These are phyloP conservation scores for Fraxinus dipetala DNA, from an alignment of 305 asterid genomes.

Conservation along the genomic window DNA sequence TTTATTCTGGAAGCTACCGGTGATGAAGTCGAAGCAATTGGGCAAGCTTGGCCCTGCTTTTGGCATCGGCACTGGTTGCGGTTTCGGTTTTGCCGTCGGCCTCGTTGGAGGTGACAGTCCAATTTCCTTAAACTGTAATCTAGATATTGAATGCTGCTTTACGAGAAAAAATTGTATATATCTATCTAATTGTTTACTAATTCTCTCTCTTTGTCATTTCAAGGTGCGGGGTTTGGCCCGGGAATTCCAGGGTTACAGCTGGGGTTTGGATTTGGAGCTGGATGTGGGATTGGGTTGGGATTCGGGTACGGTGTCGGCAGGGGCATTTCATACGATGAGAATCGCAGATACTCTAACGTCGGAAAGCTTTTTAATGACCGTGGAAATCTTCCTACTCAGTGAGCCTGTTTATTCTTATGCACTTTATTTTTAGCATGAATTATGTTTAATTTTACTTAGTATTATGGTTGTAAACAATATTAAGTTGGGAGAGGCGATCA, in stretches of 20 bases:
- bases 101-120: constrained; percentile 54
- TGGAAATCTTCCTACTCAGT: constrained; percentile 50
- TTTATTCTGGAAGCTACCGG: constrained; percentile 76
- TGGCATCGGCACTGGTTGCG: constrained; percentile 90
- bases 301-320: constrained; percentile 84
- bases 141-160: background rate
- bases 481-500: background rate
- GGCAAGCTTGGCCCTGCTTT: constrained; percentile 85
- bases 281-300: constrained; percentile 92
- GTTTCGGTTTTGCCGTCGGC: constrained; percentile 75
- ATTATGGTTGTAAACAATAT: background rate
- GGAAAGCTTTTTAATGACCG: constrained; percentile 32
- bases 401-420: constrained; percentile 24
- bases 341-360: constrained; percentile 54
- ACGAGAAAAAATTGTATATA: background rate
- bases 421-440: background rate
- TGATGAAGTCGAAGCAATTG: constrained; percentile 48
- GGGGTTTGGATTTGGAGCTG: constrained; percentile 87
- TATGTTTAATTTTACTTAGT: background rate
- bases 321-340: constrained; percentile 69
- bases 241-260: constrained; percentile 83
- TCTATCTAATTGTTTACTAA: background rate
- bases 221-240: constrained; percentile 74
- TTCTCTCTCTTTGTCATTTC: background rate
- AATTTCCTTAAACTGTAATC: background rate